Percentiles rank a stretch among this genome's conserved stretches.
phyloP scores from a whole-genome alignment of 1,284 basidiomycete species.

The Cutaneotrichosporon dermatis region DNA sequence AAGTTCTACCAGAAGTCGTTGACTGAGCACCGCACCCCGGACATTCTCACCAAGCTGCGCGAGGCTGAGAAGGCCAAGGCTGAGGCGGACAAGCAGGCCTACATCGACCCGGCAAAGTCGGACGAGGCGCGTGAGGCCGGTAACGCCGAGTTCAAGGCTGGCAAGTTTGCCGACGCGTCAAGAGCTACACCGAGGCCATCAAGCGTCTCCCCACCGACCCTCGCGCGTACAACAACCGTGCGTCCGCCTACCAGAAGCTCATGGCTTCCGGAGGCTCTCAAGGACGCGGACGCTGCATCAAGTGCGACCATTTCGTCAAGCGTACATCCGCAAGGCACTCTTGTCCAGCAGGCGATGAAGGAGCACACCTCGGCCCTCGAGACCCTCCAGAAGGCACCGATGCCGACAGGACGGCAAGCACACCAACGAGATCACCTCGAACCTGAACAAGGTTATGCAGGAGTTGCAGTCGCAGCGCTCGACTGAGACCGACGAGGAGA shows the following conservation, averaged over 20 bases:
- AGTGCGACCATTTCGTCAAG: slow-evolving; percentile 92
- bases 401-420: slow-evolving; percentile 73
- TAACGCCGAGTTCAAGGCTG: slow-evolving; percentile 85
- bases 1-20: slow-evolving; percentile 88
- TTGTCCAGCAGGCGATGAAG: slow-evolving; percentile 83
- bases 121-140: slow-evolving; percentile 85
- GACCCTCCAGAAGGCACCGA: slow-evolving; percentile 66
- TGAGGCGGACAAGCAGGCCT: slow-evolving; percentile 74
- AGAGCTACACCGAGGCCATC: slow-evolving; percentile 90
- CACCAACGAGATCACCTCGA: slow-evolving; percentile 70
- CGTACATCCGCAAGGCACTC: slow-evolving; percentile 91
- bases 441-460: slow-evolving; percentile 73
- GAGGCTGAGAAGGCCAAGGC: slow-evolving; percentile 72
- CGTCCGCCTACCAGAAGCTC: slow-evolving; percentile 94
- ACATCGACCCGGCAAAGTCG: slow-evolving; percentile 83
- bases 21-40: slow-evolving; percentile 93
- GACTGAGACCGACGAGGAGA: slow-evolving; percentile 87
- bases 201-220: slow-evolving; percentile 90
- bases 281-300: slow-evolving; percentile 94
- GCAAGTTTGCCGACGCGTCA: slow-evolving; percentile 91
- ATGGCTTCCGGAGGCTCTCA: slow-evolving; percentile 94
- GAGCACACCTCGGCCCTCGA: slow-evolving; percentile 84
- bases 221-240: slow-evolving; percentile 93
- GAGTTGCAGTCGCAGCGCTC: slow-evolving; percentile 77
- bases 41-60: slow-evolving; percentile 85